Base-by-base conservation (phyloP, 768 basidiomycete species). In the Calocera viscosa region DNA sequence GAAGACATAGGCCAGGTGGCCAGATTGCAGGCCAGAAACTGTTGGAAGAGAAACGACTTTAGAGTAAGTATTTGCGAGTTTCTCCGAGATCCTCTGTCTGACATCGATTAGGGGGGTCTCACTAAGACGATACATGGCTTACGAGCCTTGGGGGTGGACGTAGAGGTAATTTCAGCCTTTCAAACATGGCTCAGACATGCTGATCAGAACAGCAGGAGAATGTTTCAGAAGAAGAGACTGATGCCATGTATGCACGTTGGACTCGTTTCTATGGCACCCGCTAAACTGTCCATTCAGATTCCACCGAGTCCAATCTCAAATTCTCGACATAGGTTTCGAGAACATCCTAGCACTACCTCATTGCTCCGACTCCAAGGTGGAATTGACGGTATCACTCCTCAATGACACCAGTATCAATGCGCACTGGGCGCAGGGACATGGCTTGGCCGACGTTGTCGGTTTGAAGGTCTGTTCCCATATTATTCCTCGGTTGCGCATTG, bases 361-460 rank as follows among this genome's bases (percentile, higher is more conserved):
- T n/a, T 81, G 85, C 3, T 82, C 81, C 7, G 86, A 89, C 73
- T 73, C 78, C 1, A 78, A 80, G 49, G 83, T 79, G 12, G 84
- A 88, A 70, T 78, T 90, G 34, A 85, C 86, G 10, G 84, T 88
- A 10, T 77, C 82, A 12, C 74, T 89, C 60, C 77, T 89, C 33
- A 87, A 86, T 70, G 88, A 90, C 71, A 87, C 87, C 24, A 85
- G 85, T 2, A 82, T 83, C 32, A 86, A 86, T 73, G 86, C 87
- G 12, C 88, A 88, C 71, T 89, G 87, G 87, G 86, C 82, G 70
- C 79, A 82, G 0, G 76, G 75, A 14, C 80, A 80, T 65, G 81
- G 82, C 1, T 84, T 87, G 70, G 76, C 80, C 11, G 86, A 86
- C 73, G 76, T 85, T 19, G 83, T 88, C 63, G 87, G 87, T 17